Evolutionary conservation across 495 filamentous ascomycete genomes (phyloP), one percentile per base, ranked within the genome.

Genomic region (Penicillium flavigenum): DNA sequence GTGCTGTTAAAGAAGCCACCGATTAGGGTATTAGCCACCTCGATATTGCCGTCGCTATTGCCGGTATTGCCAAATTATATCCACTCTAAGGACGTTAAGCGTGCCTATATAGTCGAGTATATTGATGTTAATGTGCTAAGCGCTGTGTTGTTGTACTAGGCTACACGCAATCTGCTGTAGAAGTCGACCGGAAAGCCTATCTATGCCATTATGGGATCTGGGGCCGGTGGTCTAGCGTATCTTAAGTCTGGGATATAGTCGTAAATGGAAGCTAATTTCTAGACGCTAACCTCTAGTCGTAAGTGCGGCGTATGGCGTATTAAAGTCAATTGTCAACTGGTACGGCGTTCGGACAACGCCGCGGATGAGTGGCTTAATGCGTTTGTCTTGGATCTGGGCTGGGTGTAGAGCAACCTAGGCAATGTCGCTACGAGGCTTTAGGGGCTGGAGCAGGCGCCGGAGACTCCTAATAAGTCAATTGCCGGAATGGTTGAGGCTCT

Each of bases 21-120:
- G 22, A 24, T 10, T 58, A 75, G 8, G 67, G 62, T n/a, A 66
- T 83, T 61, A 50, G 34, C 17, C 27, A 60, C 11, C 47, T 85
- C 24, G 76, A 83, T 62, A 59, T 75, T 16, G 73, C 83, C 10
- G 65, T 85, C 38, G 78, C 81, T 54, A 83, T 82, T 58, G 80
- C 81, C 2, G 81, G 76, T 5, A 63, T 76, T 8, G 55, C 62
- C 39, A 46, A 68, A 16, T 24, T 39, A 24, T 69, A 51, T 60
- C 59, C 59, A 17, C 42, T 64, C 27, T 20, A 57, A 60, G 17
- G 52, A 69, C 10, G 66, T 65, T 38, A 65, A 61, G 36, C 51
- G 66, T 11, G 59, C 56, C 9, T 63, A 68, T n/a, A 44, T 79
- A 10, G 63, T 63, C 45, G 47, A 71, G 38, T 63, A 76, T 48